Conservation (phyloP, 768 basidiomycete species). For the Austroboletus eburneus region DNA sequence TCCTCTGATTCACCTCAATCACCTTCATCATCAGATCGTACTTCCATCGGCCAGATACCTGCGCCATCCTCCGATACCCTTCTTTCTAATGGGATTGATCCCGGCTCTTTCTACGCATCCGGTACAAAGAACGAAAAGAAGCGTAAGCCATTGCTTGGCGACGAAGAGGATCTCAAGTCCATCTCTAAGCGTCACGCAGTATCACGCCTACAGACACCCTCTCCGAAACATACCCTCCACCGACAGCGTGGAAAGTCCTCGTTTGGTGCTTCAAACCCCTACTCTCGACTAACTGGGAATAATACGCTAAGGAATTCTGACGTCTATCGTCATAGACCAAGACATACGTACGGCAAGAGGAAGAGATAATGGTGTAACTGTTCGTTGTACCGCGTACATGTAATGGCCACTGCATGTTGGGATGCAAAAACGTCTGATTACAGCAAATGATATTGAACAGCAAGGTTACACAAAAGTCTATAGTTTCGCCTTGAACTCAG, state of each 20-base stretch:
- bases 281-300: conserved; percentile 29
- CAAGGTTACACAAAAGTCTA: conserved; percentile 23
- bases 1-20: conserved; percentile 33
- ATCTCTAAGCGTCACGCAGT: conserved; percentile 16
- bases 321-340: conserved; percentile 16
- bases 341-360: conserved; percentile 31
- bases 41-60: conserved; percentile 17
- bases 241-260: conserved; percentile 27
- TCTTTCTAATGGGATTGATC: conserved; percentile 26
- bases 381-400: conserved; percentile 1
- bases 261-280: conserved; percentile 35
- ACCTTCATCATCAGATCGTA: conserved; percentile 29
- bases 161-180: conserved; percentile 25
- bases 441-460: neutral
- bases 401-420: neutral
- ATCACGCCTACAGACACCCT: conserved; percentile 21
- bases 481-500: conserved; percentile 47
- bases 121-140: conserved; percentile 30
- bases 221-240: conserved; percentile 19
- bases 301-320: conserved; percentile 33
- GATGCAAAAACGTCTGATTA: too few species aligned
- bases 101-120: conserved; percentile 39
- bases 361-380: conserved; percentile 34
- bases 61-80: conserved; percentile 16
- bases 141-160: conserved; percentile 37